phyloP scores from a whole-genome alignment of 495 filamentous ascomycete genomes.

The Venustampulla echinocandica region DNA sequence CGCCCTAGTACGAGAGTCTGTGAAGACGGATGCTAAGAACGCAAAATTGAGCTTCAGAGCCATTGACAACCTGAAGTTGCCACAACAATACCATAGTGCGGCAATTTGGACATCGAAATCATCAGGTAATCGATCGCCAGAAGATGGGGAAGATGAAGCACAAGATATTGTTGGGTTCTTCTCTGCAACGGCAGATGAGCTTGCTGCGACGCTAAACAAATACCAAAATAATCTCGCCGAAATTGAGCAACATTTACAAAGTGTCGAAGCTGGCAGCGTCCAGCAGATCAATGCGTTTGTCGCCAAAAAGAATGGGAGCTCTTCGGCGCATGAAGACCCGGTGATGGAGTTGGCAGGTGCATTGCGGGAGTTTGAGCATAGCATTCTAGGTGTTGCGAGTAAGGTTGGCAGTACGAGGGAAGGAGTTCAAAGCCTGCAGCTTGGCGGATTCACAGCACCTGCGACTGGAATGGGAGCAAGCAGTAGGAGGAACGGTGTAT shows the following conservation, averaged over 20 bases:
- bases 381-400: slow-evolving; percentile 66
- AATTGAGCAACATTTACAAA: slow-evolving; percentile 73
- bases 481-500: slow-evolving; percentile 17
- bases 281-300: slow-evolving; percentile 63
- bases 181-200: slow-evolving; percentile 59
- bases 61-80: slow-evolving; percentile 67
- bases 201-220: slow-evolving; percentile 53
- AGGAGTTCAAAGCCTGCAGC: slow-evolving; percentile 56
- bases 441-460: slow-evolving; percentile 41
- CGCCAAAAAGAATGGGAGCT: slow-evolving; percentile 44
- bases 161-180: slow-evolving; percentile 72
- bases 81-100: slow-evolving; percentile 60
- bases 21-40: slow-evolving; percentile 59
- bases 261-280: slow-evolving; percentile 60
- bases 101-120: slow-evolving; percentile 44
- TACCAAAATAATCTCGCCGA: slow-evolving; percentile 66
- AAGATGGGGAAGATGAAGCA: slow-evolving; percentile 46
- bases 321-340: slow-evolving; percentile 36
- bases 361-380: slow-evolving; percentile 67
- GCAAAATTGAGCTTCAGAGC: slow-evolving; percentile 66
- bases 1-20: slow-evolving; percentile 51
- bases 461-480: slow-evolving; percentile 4
- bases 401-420: slow-evolving; percentile 62
- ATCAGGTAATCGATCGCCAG: slow-evolving; percentile 11
- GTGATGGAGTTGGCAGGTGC: slow-evolving; percentile 56